These are phyloP conservation scores for Nitzschia putrida DNA, from an alignment of 108 stramenopile genomes.

Conservation along the genomic window DNA sequence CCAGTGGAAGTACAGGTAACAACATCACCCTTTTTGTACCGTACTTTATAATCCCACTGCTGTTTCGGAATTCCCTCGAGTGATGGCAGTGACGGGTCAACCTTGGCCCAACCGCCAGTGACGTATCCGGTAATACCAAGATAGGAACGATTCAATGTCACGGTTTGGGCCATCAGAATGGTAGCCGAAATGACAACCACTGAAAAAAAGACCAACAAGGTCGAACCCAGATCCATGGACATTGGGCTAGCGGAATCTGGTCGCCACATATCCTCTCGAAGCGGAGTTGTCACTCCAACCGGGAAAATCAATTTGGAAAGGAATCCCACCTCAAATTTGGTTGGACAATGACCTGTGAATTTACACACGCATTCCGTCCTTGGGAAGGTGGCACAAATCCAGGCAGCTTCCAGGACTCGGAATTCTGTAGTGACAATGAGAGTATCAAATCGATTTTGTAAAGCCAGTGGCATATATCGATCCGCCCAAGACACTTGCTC, in stretches of 20 bases:
- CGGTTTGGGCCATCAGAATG: conserved; percentile 58
- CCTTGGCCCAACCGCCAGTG: conserved; percentile 66
- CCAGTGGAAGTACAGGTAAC: conserved; percentile 16
- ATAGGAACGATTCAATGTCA: conserved; percentile 65
- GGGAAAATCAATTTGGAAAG: conserved; percentile 42
- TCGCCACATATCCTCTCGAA: conserved; percentile 33
- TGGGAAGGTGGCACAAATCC: conserved; percentile 56
- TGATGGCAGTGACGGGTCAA: conserved; percentile 26
- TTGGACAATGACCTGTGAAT: conserved; percentile 65
- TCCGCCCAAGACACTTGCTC: conserved; percentile 69
- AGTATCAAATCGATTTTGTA: conserved; percentile 68
- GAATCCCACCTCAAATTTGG: conserved; percentile 47
- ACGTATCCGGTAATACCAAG: conserved; percentile 74
- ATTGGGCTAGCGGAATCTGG: conserved; percentile 39
- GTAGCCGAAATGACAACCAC: conserved; percentile 40
- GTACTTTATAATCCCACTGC: conserved; percentile 68
- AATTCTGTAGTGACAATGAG: conserved; percentile 46
- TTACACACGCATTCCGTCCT: conserved; percentile 57
- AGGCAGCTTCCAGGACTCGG: conserved; percentile 56
- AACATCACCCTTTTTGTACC: conserved; percentile 75
- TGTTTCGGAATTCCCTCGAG: conserved; percentile 21
- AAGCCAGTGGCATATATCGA: conserved; percentile 55
- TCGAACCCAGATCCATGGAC: conserved; percentile 37
- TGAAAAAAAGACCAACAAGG: conserved; percentile 44
- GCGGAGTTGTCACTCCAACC: conserved; percentile 52